A percentile compares a stretch with the other conserved stretches of the same genome.
phyloP scores from a whole-genome alignment of 139 green algal genomes.

The Chlamydomonas incerta region DNA sequence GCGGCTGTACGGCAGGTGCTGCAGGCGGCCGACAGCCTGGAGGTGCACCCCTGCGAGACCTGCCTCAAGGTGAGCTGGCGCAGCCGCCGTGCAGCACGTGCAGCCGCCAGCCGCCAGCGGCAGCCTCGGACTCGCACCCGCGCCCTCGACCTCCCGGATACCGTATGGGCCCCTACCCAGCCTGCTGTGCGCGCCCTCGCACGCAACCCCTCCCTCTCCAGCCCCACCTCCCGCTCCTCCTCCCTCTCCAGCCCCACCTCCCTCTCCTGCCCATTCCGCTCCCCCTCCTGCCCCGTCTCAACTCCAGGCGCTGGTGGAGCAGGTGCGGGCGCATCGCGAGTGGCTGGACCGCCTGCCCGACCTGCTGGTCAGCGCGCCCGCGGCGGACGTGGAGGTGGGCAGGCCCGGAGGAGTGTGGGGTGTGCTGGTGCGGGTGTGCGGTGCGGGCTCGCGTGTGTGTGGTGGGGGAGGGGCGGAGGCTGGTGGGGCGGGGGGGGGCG shows the following conservation, averaged over 20 bases:
- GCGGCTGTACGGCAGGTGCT: constrained; percentile 17
- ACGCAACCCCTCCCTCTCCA: too few species aligned
- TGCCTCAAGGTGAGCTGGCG: constrained; percentile 32
- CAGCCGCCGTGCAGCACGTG: too few species aligned
- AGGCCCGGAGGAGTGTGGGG: neutral
- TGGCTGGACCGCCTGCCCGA: constrained; percentile 3
- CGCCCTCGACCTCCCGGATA: neutral
- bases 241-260: neutral
- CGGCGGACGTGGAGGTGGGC: constrained; percentile 34
- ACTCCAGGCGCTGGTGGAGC: constrained; percentile 19
- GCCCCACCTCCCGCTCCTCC: neutral
- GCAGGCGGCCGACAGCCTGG: neutral
- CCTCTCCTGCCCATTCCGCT: too few species aligned
- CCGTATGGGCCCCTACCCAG: neutral
- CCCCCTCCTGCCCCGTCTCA: neutral
- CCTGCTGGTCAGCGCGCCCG: constrained; percentile 14
- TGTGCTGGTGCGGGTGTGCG: neutral
- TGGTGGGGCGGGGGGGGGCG: neutral
- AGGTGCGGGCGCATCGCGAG: constrained; percentile 1
- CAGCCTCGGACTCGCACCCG: neutral
- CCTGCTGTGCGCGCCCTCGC: too few species aligned
- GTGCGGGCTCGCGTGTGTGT: too few species aligned
- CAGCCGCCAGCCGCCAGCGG: too few species aligned
- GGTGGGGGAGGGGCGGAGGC: neutral
- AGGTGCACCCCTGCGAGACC: constrained; percentile 28